Evolutionary conservation across 2,329 filamentous ascomycete genomes (phyloP).

Genomic region (Paramyrothecium sp.): DNA sequence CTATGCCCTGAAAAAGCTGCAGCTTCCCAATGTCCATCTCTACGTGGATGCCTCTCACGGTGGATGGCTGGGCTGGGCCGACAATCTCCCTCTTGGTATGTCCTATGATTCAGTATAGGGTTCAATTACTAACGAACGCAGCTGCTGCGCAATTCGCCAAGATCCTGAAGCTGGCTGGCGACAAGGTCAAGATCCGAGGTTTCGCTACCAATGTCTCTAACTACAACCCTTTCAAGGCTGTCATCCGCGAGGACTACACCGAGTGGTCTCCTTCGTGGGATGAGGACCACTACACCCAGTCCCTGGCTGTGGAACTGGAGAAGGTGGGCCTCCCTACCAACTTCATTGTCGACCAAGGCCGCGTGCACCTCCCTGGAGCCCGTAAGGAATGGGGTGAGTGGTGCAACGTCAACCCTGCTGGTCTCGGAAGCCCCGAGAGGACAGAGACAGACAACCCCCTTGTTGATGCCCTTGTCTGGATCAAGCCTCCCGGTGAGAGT

Average conservation of each 20-base stretch:
- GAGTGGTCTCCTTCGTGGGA: constrained; percentile 34
- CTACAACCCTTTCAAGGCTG: constrained; percentile 31
- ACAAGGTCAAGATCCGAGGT: constrained; percentile 29
- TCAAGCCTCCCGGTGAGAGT: constrained; percentile 39
- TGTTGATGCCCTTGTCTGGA: constrained; percentile 38
- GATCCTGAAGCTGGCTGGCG: constrained; percentile 28
- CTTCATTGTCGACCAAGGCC: constrained; percentile 41
- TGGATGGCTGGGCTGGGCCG: constrained; percentile 41
- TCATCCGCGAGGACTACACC: constrained; percentile 35
- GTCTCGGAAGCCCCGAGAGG: constrained; percentile 33
- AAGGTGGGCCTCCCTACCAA: constrained; percentile 32
- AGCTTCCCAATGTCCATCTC: constrained; percentile 33
- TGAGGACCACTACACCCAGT: constrained; percentile 35
- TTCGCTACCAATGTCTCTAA: constrained; percentile 41
- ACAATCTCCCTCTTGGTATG: constrained; percentile 33
- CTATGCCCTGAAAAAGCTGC: constrained; percentile 36
- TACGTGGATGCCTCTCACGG: constrained; percentile 42
- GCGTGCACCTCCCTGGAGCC: constrained; percentile 30
- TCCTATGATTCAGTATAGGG: background rate
- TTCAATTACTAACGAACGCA: background rate
- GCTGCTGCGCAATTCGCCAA: constrained; percentile 34
- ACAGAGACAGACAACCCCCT: constrained; percentile 25
- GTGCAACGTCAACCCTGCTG: constrained; percentile 36
- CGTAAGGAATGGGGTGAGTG: constrained; percentile 37
- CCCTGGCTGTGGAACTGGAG: constrained; percentile 31